Base-by-base conservation (phyloP, 495 filamentous ascomycete species). In the Xylaria sp. region DNA sequence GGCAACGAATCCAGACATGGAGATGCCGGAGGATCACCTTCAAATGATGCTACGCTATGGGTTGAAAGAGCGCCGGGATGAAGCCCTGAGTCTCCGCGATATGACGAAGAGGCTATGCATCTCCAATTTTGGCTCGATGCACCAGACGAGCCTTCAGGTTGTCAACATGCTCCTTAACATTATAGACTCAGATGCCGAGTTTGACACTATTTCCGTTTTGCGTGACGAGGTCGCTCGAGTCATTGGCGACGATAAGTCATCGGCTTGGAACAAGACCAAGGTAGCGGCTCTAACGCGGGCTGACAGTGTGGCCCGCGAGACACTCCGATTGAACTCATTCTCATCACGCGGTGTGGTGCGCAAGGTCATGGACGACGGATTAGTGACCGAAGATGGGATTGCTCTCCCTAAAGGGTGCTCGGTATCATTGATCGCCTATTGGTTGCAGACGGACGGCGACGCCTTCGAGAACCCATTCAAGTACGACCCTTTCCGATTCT, bases 301-400 rank as follows among this genome's bases (percentile, higher is more conserved):
- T 6, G 83, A 85, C 73, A 84, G 82, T 44, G 79, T 80, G 1
- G 70, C 75, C 33, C 80, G 83, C 29, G 83, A 86, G 68, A 84
- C 82, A 1, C 40, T 85, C 50, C 77, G 84, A 0, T 9, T 78
- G 26, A 69, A 82, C 31, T 65, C 77, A 0, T 83, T 84, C 40
- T 78, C 78, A 29, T 73, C 72, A 19, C 78, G 82, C 11, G 52
- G 55, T 15, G 33, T 82, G 5, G 43, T 80, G 46, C 76, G 80
- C 24, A 80, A 81, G 70, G 71, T 74, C 33, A 67, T 68, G 15
- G 41, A 19, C 12, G 70, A 68, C 31, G 73, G 74, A n/a, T 1
- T 81, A 26, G 33, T 55, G 17, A 79, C 76, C 5, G 72, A 77
- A 46, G 74, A 78, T 33, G 82, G 81, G 0, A 72, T 81, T 17